Evolutionary conservation across 352 stramenopile genomes (phyloP), one percentile per base, ranked within the genome.

Genomic region (Globisporangium canariense): DNA sequence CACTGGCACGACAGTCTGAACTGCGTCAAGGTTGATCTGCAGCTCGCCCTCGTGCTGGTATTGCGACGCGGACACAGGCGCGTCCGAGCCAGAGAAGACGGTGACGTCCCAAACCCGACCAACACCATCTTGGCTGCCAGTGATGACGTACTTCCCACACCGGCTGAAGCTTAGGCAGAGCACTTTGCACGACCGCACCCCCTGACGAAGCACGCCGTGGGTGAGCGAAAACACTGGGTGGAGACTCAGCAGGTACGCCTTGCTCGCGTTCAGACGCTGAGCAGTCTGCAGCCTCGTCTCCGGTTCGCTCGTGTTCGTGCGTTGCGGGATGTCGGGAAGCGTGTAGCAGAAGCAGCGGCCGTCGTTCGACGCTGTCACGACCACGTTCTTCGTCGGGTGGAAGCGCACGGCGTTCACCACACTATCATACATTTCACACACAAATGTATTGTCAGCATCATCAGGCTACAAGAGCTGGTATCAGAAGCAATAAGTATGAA

Each of bases 351-450:
- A 96, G 64, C 87, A 95, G 6, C 83, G 81, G 0, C 93, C 93
- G 67, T 98, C 92, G 58, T 98, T 92, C n/a, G 88, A 97, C 16
- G 90, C 90, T 1, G 86, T 97, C n/a, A 97, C 85, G 6, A 98
- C 83, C 18, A 97, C 81, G 51, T 95, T 96, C 51, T 90, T 84
- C 16, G 65, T 72, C 3, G 88, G 83, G 51, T 97, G 90, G 63
- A 98, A 98, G 40, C 83, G 81, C 58, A 91, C 80, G 14, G 86
- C 89, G 69, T 95, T 94, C 14, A 94, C 83, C 16, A 91, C 79
- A 69, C 84, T 86, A 53, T 14, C 32, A 51, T 66, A 30, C 36
- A 41, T 41, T 41, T 16, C 30, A 58, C 8, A 47, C 34, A 47
- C 22, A 11, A 1, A 11, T 25, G 47, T 4, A 57, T 50, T 4